A percentile compares a stretch with the other conserved stretches of the same genome.
Evolutionary conservation across 1,139 yeast species (phyloP).

Genomic region (Suhomyces coccinellae): DNA sequence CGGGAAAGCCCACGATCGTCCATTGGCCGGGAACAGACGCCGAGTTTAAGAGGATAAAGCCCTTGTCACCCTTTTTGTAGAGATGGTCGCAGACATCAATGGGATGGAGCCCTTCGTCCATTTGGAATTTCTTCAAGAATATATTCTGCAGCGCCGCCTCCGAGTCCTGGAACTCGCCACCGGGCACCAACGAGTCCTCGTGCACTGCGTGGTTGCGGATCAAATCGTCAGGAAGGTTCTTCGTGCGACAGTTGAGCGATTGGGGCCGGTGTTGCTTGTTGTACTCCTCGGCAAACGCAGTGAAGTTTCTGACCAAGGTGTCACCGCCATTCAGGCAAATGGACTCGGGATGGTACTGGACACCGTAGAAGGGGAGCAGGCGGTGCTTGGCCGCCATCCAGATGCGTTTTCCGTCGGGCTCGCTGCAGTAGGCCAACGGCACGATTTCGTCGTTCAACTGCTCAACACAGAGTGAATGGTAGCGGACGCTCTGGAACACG

Average conservation of each 20-base stretch:
- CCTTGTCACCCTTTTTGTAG: constrained; percentile 16
- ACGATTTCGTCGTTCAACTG: constrained; percentile 33
- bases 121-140: constrained; percentile 19
- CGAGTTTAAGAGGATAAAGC: constrained; percentile 66
- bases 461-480: constrained; percentile 77
- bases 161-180: constrained; percentile 9
- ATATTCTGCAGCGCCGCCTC: constrained; percentile 8
- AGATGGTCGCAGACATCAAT: constrained; percentile 54
- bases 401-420: constrained; percentile 33
- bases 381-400: constrained; percentile 79
- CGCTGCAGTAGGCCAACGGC: constrained; percentile 59
- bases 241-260: constrained; percentile 1
- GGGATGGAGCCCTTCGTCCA: constrained; percentile 23
- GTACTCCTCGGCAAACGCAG: constrained; percentile 48
- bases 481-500: constrained; percentile 70
- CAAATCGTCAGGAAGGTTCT: constrained; percentile 12
- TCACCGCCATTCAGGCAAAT: constrained; percentile 76
- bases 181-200: constrained; percentile 18
- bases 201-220: constrained; percentile 19
- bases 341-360: constrained; percentile 97
- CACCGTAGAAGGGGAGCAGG: constrained; percentile 76
- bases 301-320: constrained; percentile 60
- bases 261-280: constrained; percentile 25
- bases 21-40: constrained; percentile 82
- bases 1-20: constrained; percentile 82